These are phyloP conservation scores for Populus simonii DNA, from an alignment of 345 rosid genomes.

Conservation along the genomic window DNA sequence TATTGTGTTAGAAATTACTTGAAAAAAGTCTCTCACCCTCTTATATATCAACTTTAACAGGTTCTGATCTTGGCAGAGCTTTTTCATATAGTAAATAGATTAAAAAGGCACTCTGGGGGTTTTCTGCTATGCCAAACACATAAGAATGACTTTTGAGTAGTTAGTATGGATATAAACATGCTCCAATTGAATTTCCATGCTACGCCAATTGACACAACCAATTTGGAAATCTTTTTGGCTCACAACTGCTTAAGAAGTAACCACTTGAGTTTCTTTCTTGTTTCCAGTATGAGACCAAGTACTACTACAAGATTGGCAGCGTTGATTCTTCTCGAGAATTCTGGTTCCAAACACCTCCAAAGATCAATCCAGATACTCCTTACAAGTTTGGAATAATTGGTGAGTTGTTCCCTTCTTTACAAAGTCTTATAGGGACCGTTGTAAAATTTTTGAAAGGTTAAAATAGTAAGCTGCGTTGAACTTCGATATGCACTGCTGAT, in stretches of 20 bases:
- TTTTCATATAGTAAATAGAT: not conserved
- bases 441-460: not conserved
- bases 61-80: not conserved
- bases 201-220: not conserved
- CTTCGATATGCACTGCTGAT: not conserved
- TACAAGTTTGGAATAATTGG: constrained; percentile 95
- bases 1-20: not conserved
- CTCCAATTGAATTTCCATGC: not conserved
- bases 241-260: not conserved
- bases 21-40: not conserved
- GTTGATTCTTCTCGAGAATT: constrained; percentile 73
- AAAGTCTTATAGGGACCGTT: not conserved
- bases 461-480: not conserved
- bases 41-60: not conserved
- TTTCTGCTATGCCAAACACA: constrained; percentile 7
- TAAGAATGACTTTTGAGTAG: not conserved
- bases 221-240: not conserved
- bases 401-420: constrained; percentile 31
- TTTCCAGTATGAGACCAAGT: constrained; percentile 76
- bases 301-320: constrained; percentile 74
- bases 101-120: not conserved
- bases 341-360: constrained; percentile 89
- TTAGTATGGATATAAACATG: constrained; percentile 2
- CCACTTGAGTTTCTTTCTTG: not conserved
- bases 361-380: constrained; percentile 64